A percentile compares a stretch with the other conserved stretches of the same genome.
phyloP scores from a whole-genome alignment of 2,329 filamentous ascomycete species.

The Diaporthe vaccinii region DNA sequence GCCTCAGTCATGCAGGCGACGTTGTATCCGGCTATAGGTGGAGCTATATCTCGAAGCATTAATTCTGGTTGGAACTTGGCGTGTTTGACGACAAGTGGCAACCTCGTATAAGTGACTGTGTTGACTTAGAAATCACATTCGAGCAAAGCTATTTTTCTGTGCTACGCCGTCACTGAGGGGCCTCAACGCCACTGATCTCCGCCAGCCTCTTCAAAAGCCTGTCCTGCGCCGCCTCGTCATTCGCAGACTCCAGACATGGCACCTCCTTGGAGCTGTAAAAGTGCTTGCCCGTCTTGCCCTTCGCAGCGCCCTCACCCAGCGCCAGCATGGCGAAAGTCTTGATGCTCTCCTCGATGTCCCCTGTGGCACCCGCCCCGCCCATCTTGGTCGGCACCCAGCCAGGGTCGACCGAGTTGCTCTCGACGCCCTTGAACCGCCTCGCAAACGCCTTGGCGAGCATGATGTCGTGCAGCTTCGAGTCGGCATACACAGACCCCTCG shows the following conservation, averaged over 20 bases:
- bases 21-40: neutral
- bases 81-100: rapidly evolving
- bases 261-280: conserved; percentile 52
- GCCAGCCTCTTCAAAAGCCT: conserved; percentile 55
- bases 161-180: neutral
- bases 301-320: conserved; percentile 52
- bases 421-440: conserved; percentile 55
- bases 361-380: conserved; percentile 62
- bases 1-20: neutral
- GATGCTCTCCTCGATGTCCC: conserved; percentile 60
- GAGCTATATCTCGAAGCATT: neutral
- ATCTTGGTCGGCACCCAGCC: conserved; percentile 70
- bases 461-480: conserved; percentile 69
- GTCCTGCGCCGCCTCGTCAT: conserved; percentile 59
- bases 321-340: conserved; percentile 63
- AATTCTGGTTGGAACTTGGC: neutral
- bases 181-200: conserved; percentile 46
- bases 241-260: conserved; percentile 47
- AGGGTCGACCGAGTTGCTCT: conserved; percentile 63
- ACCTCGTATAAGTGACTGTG: neutral
- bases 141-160: neutral
- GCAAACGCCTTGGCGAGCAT: conserved; percentile 69
- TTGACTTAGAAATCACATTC: too few species aligned
- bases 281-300: conserved; percentile 54
- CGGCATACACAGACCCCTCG: conserved; percentile 58